Evolutionary conservation across 768 basidiomycete species (phyloP).

Genomic region (Calocera viscosa): DNA sequence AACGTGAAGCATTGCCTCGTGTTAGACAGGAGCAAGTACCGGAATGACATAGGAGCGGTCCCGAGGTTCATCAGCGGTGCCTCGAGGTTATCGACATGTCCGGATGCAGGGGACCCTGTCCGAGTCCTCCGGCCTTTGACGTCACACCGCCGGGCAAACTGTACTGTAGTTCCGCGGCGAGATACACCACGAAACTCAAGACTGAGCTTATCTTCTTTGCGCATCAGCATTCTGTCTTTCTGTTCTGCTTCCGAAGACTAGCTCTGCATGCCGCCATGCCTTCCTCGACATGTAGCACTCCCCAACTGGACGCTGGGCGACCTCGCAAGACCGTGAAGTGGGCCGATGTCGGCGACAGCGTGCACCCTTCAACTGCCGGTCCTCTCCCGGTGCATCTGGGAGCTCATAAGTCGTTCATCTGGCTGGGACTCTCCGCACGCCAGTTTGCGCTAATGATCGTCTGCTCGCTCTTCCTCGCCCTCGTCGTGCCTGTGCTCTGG

Average conservation of each 20-base stretch:
- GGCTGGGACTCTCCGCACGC: background rate
- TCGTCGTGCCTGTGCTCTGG: background rate
- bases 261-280: background rate
- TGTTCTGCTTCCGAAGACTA: background rate
- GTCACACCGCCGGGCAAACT: too few species aligned
- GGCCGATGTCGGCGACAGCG: conserved; percentile 2
- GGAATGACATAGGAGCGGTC: too few species aligned
- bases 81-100: too few species aligned
- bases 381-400: background rate
- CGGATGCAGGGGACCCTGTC: too few species aligned
- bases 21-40: too few species aligned
- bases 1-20: too few species aligned
- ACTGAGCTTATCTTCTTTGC: too few species aligned
- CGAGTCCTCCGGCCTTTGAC: too few species aligned
- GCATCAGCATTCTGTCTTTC: too few species aligned
- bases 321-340: background rate
- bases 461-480: background rate
- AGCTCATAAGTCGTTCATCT: background rate
- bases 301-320: background rate
- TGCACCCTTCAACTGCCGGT: background rate
- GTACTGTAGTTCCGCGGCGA: too few species aligned
- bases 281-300: background rate
- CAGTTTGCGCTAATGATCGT: background rate
- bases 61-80: too few species aligned
- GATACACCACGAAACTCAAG: too few species aligned